A percentile compares a stretch with the other conserved stretches of the same genome.
phyloP scores from a whole-genome alignment of 2,329 filamentous ascomycete species.

The Neoarthrinium moseri region DNA sequence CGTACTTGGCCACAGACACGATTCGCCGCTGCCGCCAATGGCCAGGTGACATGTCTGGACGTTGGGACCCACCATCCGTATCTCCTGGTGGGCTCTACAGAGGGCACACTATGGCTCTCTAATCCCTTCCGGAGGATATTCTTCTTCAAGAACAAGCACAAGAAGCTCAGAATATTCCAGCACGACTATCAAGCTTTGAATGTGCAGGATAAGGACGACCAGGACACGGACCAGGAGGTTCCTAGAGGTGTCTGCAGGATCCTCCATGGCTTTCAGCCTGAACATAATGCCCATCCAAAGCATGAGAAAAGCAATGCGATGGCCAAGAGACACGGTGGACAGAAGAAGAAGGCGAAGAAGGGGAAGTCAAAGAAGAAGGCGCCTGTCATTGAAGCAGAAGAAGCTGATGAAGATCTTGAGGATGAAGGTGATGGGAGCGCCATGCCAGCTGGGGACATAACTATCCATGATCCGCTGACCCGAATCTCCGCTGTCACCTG shows the following conservation, averaged over 20 bases:
- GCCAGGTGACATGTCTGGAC: constrained; percentile 48
- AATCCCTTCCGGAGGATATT: constrained; percentile 45
- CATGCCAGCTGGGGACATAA: constrained; percentile 35
- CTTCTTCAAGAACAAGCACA: constrained; percentile 36
- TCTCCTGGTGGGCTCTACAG: constrained; percentile 50
- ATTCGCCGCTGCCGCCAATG: constrained; percentile 49
- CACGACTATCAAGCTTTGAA: constrained; percentile 48
- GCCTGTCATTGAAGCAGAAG: constrained; percentile 11
- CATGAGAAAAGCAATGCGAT: constrained; percentile 34
- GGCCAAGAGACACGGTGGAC: constrained; percentile 25
- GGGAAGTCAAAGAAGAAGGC: constrained; percentile 19
- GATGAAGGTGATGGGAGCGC: constrained; percentile 24
- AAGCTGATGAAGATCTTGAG: constrained; percentile 18
- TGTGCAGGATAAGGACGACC: constrained; percentile 19
- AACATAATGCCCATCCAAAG: constrained; percentile 48
- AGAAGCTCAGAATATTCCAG: constrained; percentile 48
- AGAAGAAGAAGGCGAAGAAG: constrained; percentile 32
- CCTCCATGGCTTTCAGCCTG: constrained; percentile 48
- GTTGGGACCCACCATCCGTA: constrained; percentile 52
- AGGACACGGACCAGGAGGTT: constrained; percentile 22
- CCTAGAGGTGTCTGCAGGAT: constrained; percentile 50
- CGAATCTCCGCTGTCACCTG: constrained; percentile 62
- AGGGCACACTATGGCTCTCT: constrained; percentile 51
- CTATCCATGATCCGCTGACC: constrained; percentile 62
- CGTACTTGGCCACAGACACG: constrained; percentile 52